Conservation (phyloP, 352 stramenopile genomes). For the Pythium phragmiticola region DNA sequence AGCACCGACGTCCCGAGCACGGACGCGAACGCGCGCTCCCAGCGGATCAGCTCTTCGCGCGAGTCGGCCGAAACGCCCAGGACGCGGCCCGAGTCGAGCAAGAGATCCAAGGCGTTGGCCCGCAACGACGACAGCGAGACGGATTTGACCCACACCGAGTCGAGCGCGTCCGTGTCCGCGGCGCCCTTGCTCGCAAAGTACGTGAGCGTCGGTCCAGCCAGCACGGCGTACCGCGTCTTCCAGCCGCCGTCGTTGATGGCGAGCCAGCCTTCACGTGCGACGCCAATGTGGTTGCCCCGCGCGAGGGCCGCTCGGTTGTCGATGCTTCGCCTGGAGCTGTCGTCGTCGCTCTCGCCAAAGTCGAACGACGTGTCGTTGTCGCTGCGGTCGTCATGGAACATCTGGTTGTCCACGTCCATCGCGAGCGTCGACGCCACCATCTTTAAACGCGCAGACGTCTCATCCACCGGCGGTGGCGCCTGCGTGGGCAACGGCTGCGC, state of each 20-base stretch:
- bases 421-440: conserved; percentile 14
- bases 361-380: not conserved
- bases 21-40: conserved; percentile 32
- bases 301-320: conserved; percentile 1
- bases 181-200: conserved; percentile 43
- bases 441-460: no score
- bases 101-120: conserved; percentile 36
- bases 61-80: conserved; percentile 36
- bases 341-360: conserved; percentile 8
- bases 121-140: conserved; percentile 34
- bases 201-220: conserved; percentile 47
- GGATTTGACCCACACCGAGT: conserved; percentile 27
- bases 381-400: not conserved
- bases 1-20: conserved; percentile 18
- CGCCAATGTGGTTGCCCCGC: conserved; percentile 15
- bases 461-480: no score
- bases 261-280: conserved; percentile 26
- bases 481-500: not conserved
- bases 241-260: conserved; percentile 31
- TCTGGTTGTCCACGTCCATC: conserved; percentile 14
- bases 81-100: conserved; percentile 24
- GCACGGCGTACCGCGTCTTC: conserved; percentile 56
- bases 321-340: not conserved
- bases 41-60: conserved; percentile 39
- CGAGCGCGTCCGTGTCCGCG: conserved; percentile 25